Base-by-base conservation (phyloP, 1,284 basidiomycete genomes). In the Chalciporus sp. region DNA sequence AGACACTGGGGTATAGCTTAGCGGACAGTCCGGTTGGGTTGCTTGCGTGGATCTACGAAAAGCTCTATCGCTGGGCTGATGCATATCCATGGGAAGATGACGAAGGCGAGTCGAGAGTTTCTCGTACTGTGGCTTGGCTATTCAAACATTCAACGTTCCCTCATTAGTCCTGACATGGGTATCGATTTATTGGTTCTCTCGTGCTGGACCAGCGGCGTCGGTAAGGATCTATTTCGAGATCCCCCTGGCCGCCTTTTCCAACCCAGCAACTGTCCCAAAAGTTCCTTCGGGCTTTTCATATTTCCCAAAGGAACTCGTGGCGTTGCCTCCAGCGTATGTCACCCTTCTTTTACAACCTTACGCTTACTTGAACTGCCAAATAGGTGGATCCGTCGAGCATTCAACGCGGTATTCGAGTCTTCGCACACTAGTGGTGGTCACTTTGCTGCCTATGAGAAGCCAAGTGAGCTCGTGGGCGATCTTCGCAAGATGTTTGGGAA, bases 1-100 rank as follows among this genome's bases (percentile, higher is more conserved):
- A 84, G 63, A 86, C 83, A 0, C 61, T 86, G 4, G 83, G 81
- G 0, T 85, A 85, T 58, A 62, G 70, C 11, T 68, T 86, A 1
- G 66, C 76, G 0, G 84, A 85, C 61, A 84, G 82, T 17, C 84
- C 84, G 12, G 72, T 75, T 6, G 83, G 80, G 0, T 63, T 86
- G 14, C 72, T 85, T 2, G 80, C 77, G 1, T 85, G 83, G 81
- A 79, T 86, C 33, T 84, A 83, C 50, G 82, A 85, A 58, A 85
- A 85, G 56, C 65, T 85, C 0, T 69, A 76, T 4, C 60, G 65
- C 16, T 84, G 82, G 79, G 74, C 78, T 1, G 82, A 84, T 55
- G 58, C 60, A 0, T 84, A 82, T 58, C 67, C 67, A 4, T 83
- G 79, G 78, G 65, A 70, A 10, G 78, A 81, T 48, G 80, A 82